These are phyloP conservation scores for Sistotremastrum niveocremeum DNA, from an alignment of 768 basidiomycete genomes.

Conservation along the genomic window DNA sequence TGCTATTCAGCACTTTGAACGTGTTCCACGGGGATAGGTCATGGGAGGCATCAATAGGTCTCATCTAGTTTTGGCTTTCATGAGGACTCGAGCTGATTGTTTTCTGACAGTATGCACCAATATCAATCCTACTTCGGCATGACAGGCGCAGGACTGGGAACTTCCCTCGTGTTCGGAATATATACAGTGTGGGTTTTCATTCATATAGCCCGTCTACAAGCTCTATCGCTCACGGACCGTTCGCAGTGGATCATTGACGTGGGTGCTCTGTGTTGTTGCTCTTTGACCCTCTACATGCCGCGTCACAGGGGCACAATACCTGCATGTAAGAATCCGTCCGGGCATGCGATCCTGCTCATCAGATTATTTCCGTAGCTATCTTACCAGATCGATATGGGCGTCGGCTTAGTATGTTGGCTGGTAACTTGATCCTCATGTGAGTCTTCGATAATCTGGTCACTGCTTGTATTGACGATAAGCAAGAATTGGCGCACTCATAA, in stretches of 20 bases:
- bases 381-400: slow-evolving; percentile 30
- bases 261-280: no score
- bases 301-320: slow-evolving; percentile 27
- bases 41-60: slow-evolving; percentile 35
- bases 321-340: slow-evolving; percentile 19
- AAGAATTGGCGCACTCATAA: slow-evolving; percentile 29
- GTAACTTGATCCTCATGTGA: slow-evolving; percentile 32
- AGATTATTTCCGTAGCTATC: slow-evolving; percentile 5
- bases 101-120: slow-evolving; percentile 22
- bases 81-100: no score
- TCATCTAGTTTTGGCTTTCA: no score
- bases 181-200: slow-evolving; percentile 23
- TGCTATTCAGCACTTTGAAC: no score
- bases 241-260: no score
- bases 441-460: slow-evolving; percentile 6
- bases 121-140: slow-evolving; percentile 33
- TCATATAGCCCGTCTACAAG: slow-evolving; percentile 3
- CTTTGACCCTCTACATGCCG: no score
- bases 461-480: background rate
- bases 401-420: slow-evolving; percentile 35
- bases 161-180: slow-evolving; percentile 41
- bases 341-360: background rate
- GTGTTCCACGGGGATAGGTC: slow-evolving; percentile 17
- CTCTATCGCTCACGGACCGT: no score
- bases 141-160: slow-evolving; percentile 27